phyloP scores from a whole-genome alignment of 139 green algal species.

The Micractinium conductrix region DNA sequence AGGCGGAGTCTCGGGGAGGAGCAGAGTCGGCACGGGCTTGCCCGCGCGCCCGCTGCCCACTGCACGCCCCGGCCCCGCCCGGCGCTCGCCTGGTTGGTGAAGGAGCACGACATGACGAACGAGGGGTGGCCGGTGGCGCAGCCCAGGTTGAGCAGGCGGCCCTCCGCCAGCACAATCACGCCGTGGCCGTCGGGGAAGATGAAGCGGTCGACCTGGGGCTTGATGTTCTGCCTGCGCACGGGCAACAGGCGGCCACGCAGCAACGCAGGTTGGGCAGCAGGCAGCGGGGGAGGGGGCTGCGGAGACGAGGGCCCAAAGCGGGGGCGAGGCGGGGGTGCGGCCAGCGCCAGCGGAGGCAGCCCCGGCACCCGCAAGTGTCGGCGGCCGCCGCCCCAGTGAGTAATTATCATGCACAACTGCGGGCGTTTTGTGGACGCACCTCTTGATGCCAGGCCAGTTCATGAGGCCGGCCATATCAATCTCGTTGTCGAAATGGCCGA shows the following conservation, averaged over 20 bases:
- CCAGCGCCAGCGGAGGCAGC: background rate
- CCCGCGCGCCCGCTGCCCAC: background rate
- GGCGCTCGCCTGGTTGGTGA: conserved; percentile 96
- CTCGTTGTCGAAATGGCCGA: conserved; percentile 99
- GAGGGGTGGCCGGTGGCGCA: conserved; percentile 99
- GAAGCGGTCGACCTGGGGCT: conserved; percentile 97
- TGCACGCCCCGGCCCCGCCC: background rate
- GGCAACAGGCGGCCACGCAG: no score
- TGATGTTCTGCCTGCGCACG: conserved; percentile 90
- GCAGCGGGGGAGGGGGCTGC: background rate
- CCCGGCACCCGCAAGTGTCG: background rate
- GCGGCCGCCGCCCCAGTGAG: no score
- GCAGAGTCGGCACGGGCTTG: background rate
- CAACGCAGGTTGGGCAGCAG: no score
- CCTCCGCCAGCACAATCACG: conserved; percentile 98
- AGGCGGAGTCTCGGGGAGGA: background rate
- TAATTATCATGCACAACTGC: no score
- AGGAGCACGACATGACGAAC: conserved; percentile 99
- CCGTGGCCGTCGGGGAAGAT: conserved; percentile 99
- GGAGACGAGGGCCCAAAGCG: background rate
- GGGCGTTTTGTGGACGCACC: conserved; percentile 42
- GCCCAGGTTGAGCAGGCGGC: conserved; percentile 99
- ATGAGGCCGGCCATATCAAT: conserved; percentile 99
- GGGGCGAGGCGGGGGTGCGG: no score
- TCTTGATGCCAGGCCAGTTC: conserved; percentile 90